Percentiles rank a stretch among this genome's conserved stretches.
These are phyloP conservation scores for Kodamaea lidongshanica DNA, from an alignment of 805 yeast genomes.

Conservation along the genomic window DNA sequence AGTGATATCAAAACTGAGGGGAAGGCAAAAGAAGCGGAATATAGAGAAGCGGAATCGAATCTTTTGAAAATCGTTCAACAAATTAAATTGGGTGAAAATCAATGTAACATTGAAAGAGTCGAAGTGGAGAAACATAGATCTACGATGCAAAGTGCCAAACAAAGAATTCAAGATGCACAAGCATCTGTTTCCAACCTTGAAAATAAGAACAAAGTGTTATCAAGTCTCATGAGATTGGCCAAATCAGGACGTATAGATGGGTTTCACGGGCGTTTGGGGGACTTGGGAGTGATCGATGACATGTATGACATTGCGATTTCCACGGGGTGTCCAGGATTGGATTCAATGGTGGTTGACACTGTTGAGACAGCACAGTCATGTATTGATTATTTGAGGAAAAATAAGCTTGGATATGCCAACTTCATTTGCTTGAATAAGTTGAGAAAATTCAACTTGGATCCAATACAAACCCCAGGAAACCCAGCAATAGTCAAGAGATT, in stretches of 20 bases:
- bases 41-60: conserved; percentile 43
- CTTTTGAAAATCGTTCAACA: conserved; percentile 46
- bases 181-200: conserved; percentile 50
- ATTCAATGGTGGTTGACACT: conserved; percentile 86
- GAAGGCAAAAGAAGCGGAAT: conserved; percentile 42
- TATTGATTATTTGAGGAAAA: conserved; percentile 75
- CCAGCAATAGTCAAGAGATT: conserved; percentile 65
- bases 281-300: conserved; percentile 84
- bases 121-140: conserved; percentile 50
- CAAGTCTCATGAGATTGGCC: conserved; percentile 61
- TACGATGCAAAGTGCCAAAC: conserved; percentile 49
- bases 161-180: conserved; percentile 60
- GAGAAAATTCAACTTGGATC: conserved; percentile 51
- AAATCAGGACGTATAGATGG: conserved; percentile 81
- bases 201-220: conserved; percentile 67
- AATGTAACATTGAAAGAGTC: conserved; percentile 43
- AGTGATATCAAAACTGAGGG: conserved; percentile 43
- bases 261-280: conserved; percentile 86
- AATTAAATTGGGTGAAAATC: conserved; percentile 51
- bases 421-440: conserved; percentile 77
- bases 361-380: conserved; percentile 55
- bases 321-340: conserved; percentile 87
- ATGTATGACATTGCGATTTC: conserved; percentile 89
- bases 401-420: conserved; percentile 81
- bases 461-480: conserved; percentile 61